Base-by-base conservation (phyloP, 306 rosid species). In the Chamaecrista fasciculata region DNA sequence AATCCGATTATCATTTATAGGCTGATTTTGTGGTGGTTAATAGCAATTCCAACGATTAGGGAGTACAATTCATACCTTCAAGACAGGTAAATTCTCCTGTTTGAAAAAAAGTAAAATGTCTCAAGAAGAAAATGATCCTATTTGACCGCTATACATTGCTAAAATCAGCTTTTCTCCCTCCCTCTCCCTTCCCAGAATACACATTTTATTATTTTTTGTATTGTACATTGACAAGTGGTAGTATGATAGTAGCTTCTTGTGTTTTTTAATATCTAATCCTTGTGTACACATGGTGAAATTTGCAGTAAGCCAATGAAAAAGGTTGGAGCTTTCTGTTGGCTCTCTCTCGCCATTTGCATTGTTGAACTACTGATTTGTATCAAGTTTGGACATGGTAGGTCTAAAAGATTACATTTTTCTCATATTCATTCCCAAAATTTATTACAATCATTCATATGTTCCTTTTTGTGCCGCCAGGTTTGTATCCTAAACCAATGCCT, bases 301-400 rank as follows among this genome's bases (percentile, higher is more conserved):
- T 84, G 62, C 91, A 95, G 99, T 29, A 89, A 81, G 70, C 91
- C 96, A 0, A 91, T 84, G 82, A 95, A 95, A 74, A 95, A 95
- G 82, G 99, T 95, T 40, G 99, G 99, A 58, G 87, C 99, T 23
- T 88, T 91, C 77, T 91, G 97, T 84, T 95, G 99, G 99, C 96
- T 95, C 68, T 95, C 99, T 16, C 82, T 91, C 11, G 99, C 99
- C 31, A 95, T 95, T 67, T 95, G 99, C 83, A 91, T 95, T 16
- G 84, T 95, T 4, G 99, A 95, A 77, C 96, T 95, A 81, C 91
- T 95, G 62, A 95, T 91, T 71, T 91, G 99, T 84, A 89, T 95
- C 64, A 95, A 95, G 76, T 95, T 95, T 77, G 97, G 97, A 77
- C 85, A 89, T 33, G 97, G 99, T 95, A 78, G n/a, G 78, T 64